Conservation (phyloP, 208 protist species). For the Trichomonas gallinae region DNA sequence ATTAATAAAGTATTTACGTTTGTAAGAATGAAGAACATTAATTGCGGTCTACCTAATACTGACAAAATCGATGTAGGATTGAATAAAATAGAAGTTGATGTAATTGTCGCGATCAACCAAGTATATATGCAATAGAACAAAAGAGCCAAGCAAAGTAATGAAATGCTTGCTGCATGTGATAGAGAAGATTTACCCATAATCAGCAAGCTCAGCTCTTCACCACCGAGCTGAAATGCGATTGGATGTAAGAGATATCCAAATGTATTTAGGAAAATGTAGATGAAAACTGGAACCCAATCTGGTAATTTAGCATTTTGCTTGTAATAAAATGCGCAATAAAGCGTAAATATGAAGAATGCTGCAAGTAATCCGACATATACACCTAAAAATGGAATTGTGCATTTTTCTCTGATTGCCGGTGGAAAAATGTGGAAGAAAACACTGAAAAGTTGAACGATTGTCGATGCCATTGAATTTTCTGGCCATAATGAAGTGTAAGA, state of each 20-base stretch:
- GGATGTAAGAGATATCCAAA: background rate
- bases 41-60: background rate
- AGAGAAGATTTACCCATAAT: background rate
- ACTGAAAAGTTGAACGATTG: background rate
- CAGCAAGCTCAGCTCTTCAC: background rate
- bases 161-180: background rate
- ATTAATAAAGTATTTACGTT: background rate
- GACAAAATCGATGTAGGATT: background rate
- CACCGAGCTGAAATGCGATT: background rate
- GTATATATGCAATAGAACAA: background rate
- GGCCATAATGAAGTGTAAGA: background rate
- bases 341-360: background rate
- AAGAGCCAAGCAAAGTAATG: background rate
- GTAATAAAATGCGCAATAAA: background rate
- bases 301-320: background rate
- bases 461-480: background rate
- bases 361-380: background rate
- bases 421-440: background rate
- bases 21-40: background rate
- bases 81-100: background rate
- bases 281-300: background rate
- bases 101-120: background rate
- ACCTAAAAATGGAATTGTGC: background rate
- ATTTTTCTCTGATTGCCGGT: background rate
- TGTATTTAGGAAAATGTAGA: background rate